These are phyloP conservation scores for Beta corolliflora DNA, from an alignment of 179 eudicot genomes.

Conservation along the genomic window DNA sequence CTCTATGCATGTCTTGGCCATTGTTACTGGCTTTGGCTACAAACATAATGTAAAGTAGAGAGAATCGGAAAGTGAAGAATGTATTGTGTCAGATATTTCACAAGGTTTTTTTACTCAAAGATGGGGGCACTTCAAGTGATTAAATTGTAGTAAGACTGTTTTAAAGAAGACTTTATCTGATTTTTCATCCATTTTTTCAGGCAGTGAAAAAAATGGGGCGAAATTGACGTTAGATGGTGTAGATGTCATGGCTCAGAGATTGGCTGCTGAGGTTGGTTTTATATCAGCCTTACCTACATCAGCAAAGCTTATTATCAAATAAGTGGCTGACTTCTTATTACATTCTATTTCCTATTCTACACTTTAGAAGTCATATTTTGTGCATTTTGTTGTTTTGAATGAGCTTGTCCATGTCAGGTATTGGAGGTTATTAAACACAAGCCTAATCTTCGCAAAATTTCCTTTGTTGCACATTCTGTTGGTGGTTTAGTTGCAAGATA, in stretches of 20 bases:
- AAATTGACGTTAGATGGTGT: conserved; percentile 84
- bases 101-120: background rate
- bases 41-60: background rate
- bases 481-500: conserved; percentile 98
- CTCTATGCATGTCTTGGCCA: background rate
- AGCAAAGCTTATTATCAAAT: conserved; percentile 1
- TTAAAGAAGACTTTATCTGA: background rate
- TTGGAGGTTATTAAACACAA: conserved; percentile 61
- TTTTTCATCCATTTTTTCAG: conserved; percentile 41
- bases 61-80: background rate
- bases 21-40: background rate
- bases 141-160: background rate
- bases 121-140: background rate
- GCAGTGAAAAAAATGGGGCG: conserved; percentile 78
- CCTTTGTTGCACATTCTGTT: conserved; percentile 92
- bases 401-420: conserved; percentile 54
- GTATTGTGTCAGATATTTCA: background rate
- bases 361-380: background rate
- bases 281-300: background rate
- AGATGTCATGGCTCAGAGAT: conserved; percentile 93
- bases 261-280: conserved; percentile 82
- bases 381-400: background rate
- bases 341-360: background rate
- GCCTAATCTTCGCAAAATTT: conserved; percentile 71
- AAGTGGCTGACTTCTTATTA: background rate